Conservation (phyloP, 1,284 basidiomycete species). For the Mycena citricolor region DNA sequence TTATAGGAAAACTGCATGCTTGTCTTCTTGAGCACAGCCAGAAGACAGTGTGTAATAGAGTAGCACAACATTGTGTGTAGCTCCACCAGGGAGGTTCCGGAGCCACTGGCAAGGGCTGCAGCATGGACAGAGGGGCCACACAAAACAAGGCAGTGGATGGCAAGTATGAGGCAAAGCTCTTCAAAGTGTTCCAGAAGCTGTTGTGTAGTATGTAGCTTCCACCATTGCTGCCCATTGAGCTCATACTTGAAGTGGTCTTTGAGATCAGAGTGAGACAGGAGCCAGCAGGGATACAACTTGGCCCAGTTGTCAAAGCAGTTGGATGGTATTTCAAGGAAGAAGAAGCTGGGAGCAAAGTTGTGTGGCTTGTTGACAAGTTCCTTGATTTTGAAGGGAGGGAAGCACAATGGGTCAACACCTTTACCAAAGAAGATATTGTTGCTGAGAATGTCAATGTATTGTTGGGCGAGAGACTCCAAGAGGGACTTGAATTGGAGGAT, state of each 20-base stretch:
- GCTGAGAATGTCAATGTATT: not conserved
- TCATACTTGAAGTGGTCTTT: not conserved
- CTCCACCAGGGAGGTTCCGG: not conserved
- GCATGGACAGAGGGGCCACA: not conserved
- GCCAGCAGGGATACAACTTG: not conserved
- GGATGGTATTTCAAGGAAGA: not conserved
- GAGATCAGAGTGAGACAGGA: not conserved
- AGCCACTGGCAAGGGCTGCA: not conserved
- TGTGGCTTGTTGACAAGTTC: not conserved
- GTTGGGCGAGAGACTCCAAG: not conserved
- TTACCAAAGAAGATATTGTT: slow-evolving; percentile 2
- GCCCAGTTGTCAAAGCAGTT: not conserved
- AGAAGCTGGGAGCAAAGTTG: slow-evolving; percentile 2
- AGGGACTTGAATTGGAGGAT: not conserved
- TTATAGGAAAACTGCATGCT: too few relatives aligned
- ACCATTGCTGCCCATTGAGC: not conserved
- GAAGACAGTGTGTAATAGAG: not conserved
- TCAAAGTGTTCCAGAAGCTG: not conserved
- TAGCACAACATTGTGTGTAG: not conserved
- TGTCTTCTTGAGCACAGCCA: slow-evolving; percentile 2
- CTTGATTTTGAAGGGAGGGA: not conserved
- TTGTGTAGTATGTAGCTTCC: not conserved
- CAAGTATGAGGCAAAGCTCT: not conserved
- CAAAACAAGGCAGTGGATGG: not conserved
- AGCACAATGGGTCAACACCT: not conserved